These are phyloP conservation scores for Boletus sensibilis DNA, from an alignment of 768 basidiomycete species.

Conservation along the genomic window DNA sequence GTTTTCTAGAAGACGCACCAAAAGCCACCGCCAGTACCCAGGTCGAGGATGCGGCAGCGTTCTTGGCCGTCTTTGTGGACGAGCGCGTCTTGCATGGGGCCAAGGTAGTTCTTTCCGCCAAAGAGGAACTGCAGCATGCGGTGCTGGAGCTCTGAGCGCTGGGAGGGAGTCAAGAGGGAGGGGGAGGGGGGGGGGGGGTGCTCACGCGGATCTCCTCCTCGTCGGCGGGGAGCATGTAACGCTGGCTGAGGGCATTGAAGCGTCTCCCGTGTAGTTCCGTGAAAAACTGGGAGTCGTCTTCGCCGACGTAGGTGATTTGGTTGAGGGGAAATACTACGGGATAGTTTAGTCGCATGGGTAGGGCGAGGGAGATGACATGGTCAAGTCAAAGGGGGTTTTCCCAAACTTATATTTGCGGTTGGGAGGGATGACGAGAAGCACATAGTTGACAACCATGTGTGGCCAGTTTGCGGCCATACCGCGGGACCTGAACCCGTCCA, in stretches of 20 bases:
- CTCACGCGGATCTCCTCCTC: conserved; percentile 61
- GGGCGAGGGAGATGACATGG: conserved; percentile 24
- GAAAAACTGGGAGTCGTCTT: conserved; percentile 54
- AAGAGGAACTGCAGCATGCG: conserved; percentile 67
- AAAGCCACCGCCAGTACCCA: conserved; percentile 64
- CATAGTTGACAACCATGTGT: conserved; percentile 24
- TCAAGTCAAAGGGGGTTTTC: conserved; percentile 2
- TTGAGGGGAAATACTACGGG: conserved; percentile 36
- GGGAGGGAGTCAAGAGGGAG: conserved; percentile 5
- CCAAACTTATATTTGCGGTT: conserved; percentile 32
- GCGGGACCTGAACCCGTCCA: conserved; percentile 30
- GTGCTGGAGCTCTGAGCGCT: conserved; percentile 67
- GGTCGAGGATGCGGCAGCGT: conserved; percentile 52
- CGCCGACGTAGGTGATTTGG: conserved; percentile 39
- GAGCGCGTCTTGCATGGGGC: conserved; percentile 59
- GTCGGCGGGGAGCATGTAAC: conserved; percentile 67
- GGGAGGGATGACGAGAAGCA: conserved; percentile 35
- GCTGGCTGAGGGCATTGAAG: conserved; percentile 53
- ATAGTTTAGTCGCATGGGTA: conserved; percentile 31
- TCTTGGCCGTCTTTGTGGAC: conserved; percentile 35
- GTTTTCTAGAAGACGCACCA: conserved; percentile 43
- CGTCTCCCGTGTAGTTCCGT: conserved; percentile 49
- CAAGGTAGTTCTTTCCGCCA: conserved; percentile 60
- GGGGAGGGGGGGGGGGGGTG: neutral
- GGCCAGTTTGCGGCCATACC: conserved; percentile 30